Evolutionary conservation across 345 rosid genomes (phyloP).

Genomic region (Jatropha curcas): DNA sequence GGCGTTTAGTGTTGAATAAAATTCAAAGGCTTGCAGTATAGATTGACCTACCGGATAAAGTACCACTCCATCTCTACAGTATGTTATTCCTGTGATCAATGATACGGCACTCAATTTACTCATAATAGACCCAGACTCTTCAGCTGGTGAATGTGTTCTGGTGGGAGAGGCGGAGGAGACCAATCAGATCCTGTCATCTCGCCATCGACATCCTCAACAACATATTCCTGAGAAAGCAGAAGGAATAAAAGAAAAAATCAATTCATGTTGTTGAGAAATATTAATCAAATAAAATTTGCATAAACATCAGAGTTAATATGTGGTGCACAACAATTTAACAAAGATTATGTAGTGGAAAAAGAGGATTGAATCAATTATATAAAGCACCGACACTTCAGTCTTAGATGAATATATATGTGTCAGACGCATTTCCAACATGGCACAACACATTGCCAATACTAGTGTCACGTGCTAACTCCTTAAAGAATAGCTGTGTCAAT

Average conservation of each 20-base stretch:
- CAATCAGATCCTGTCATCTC: slow-evolving; percentile 85
- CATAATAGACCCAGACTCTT: slow-evolving; percentile 83
- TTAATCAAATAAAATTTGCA: neutral
- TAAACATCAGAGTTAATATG: neutral
- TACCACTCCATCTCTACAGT: slow-evolving; percentile 30
- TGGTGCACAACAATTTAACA: neutral
- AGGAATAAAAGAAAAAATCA: neutral
- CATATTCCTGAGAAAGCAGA: slow-evolving; percentile 67
- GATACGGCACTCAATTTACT: slow-evolving; percentile 15
- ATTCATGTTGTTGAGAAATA: neutral
- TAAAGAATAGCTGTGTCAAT: too few species aligned
- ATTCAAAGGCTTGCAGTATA: slow-evolving; percentile 6
- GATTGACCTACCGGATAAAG: slow-evolving; percentile 30
- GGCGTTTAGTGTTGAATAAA: slow-evolving; percentile 2
- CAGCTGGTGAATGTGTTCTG: slow-evolving; percentile 91
- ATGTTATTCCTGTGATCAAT: slow-evolving; percentile 21
- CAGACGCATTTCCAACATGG: too few species aligned
- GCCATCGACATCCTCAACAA: slow-evolving; percentile 96
- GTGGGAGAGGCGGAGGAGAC: slow-evolving; percentile 83
- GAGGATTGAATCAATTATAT: neutral
- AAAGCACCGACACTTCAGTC: too few species aligned
- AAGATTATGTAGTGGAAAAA: neutral
- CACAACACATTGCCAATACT: too few species aligned
- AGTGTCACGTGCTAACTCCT: too few species aligned
- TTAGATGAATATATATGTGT: too few species aligned